Evolutionary conservation across 805 yeast genomes (phyloP).

Genomic region (Zygosaccharomyces bisporus): DNA sequence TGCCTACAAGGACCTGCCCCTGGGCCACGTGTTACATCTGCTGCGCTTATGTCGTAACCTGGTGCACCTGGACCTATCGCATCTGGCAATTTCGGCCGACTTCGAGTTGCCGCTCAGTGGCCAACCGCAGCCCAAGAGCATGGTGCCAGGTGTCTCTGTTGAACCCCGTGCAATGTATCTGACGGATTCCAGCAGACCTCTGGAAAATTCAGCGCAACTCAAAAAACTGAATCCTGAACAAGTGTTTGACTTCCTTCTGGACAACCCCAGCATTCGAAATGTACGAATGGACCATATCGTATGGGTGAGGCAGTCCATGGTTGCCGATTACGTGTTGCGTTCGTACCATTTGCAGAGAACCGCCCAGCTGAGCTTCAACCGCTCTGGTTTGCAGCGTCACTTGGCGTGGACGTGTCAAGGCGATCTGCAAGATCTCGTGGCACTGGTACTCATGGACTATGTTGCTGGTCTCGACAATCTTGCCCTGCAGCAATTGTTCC

Average conservation of each 20-base stretch:
- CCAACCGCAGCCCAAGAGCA: slow-evolving; percentile 9
- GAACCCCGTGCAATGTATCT: slow-evolving; percentile 26
- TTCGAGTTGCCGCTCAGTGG: slow-evolving; percentile 40
- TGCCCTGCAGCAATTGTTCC: slow-evolving; percentile 25
- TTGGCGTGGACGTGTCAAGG: slow-evolving; percentile 34
- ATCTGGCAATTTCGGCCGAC: slow-evolving; percentile 62
- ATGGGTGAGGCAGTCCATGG: slow-evolving; percentile 34
- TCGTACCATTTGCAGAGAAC: slow-evolving; percentile 7
- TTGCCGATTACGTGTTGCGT: slow-evolving; percentile 25
- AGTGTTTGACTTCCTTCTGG: slow-evolving; percentile 20
- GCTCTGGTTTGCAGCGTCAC: slow-evolving; percentile 33
- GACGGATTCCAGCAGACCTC: slow-evolving; percentile 32
- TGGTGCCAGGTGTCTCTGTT: slow-evolving; percentile 17
- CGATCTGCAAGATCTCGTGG: slow-evolving; percentile 23
- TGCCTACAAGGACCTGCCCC: slow-evolving; percentile 69
- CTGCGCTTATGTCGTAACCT: slow-evolving; percentile 65
- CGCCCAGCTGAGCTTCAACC: slow-evolving; percentile 18
- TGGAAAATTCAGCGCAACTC: slow-evolving; percentile 18
- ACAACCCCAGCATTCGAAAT: slow-evolving; percentile 2
- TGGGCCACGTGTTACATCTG: slow-evolving; percentile 69
- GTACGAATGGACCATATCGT: slow-evolving; percentile 28
- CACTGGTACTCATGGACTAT: slow-evolving; percentile 26
- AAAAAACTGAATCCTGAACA: slow-evolving; percentile 22
- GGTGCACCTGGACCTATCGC: slow-evolving; percentile 51
- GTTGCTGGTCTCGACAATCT: slow-evolving; percentile 24